phyloP scores from a whole-genome alignment of 805 yeast species.

The Wilhelminamyces savonicus region DNA sequence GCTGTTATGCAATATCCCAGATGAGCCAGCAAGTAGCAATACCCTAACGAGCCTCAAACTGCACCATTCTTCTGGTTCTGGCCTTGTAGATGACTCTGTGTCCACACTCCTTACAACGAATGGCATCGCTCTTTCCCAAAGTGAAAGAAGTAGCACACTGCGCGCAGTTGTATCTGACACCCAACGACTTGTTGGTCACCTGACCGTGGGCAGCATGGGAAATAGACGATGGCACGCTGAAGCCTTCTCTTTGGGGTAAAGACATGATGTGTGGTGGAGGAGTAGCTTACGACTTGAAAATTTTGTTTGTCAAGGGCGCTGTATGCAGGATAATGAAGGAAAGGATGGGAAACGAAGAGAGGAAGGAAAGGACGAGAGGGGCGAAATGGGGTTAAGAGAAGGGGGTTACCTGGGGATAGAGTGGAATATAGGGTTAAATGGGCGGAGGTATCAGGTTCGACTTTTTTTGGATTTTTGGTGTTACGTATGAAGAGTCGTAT shows the following conservation, averaged over 20 bases:
- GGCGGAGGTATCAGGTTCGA: no score
- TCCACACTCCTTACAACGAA: slow-evolving; percentile 97
- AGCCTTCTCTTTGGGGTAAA: slow-evolving; percentile 73
- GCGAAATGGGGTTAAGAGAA: no score
- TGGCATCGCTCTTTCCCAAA: slow-evolving; percentile 88
- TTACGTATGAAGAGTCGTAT: no score
- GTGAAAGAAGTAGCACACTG: slow-evolving; percentile 90
- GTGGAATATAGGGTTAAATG: no score
- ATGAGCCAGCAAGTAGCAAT: neutral
- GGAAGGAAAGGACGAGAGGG: no score
- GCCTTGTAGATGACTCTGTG: slow-evolving; percentile 97
- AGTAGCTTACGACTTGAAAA: no score
- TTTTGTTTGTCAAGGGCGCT: no score
- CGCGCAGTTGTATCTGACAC: slow-evolving; percentile 92
- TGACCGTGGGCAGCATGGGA: slow-evolving; percentile 81
- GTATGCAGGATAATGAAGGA: no score
- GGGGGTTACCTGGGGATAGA: no score
- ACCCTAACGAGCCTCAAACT: slow-evolving; percentile 39
- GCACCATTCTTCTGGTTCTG: slow-evolving; percentile 92
- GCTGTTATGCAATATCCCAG: no score
- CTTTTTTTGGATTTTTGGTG: no score
- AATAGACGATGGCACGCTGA: slow-evolving; percentile 72
- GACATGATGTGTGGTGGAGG: slow-evolving; percentile 22
- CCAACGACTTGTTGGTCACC: slow-evolving; percentile 54
- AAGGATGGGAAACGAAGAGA: slow-evolving; percentile 1